Evolutionary conservation across 768 basidiomycete genomes (phyloP), one percentile per base, ranked within the genome.

Genomic region (Krasilnikovozyma curviuscula): DNA sequence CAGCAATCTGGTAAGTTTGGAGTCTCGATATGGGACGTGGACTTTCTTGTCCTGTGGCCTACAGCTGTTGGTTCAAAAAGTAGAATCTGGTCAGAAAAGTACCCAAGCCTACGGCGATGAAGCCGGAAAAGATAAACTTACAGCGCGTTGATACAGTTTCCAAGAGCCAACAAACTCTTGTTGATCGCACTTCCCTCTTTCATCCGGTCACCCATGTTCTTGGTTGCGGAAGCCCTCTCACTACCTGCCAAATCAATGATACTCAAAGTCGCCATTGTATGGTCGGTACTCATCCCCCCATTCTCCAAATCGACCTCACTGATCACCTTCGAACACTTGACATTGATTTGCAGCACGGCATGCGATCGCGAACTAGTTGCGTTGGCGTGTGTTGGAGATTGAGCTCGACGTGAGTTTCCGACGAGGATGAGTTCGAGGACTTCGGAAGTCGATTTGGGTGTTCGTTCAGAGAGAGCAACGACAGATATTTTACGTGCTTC

Each of bases 151-250:
- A 98, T 97, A 66, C 91, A 97, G 66, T 93, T 95, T 25, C 88
- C 88, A 29, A 98, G 76, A 7, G 93, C 88, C 46, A 98, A 78
- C 19, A 98, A 76, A 27, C 89, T 95, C 64, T 95, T 91, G 68
- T 98, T 98, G 69, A 98, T 98, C 62, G 97, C 95, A 49, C 91
- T 89, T 30, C 93, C 93, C 63, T 98, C 93, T 31, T 89, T 78
- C 83, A 97, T 91, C 18, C 93, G 79, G 59, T 89, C 82, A 25
- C 93, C 93, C 79, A 93, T 89, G 65, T 98, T 98, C 31, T 74
- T 78, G 7, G 91, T 97, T 0, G 88, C 93, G 16, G 88, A 82
- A 16, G 93, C 93, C 13, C 93, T 77, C 62, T 98, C 93, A 57
- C 85, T 91, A 24, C 93, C 93, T 6, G 93, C 93, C 48, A 98